These are phyloP conservation scores for Blastobotrys aristatus DNA, from an alignment of 1,139 yeast species.

Conservation along the genomic window DNA sequence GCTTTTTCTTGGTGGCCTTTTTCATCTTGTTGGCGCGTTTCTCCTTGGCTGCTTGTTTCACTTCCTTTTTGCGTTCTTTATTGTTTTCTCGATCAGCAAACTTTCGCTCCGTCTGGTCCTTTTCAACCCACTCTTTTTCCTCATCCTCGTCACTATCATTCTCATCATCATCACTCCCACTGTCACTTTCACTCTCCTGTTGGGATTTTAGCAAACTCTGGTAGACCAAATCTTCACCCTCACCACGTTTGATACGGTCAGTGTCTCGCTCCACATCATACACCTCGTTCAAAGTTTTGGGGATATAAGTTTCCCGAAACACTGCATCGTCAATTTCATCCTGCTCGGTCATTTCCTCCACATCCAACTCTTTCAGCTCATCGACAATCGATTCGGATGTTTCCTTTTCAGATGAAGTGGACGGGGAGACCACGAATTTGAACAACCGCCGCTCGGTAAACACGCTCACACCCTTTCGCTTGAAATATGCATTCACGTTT, in stretches of 20 bases:
- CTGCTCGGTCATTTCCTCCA: conserved; percentile 39
- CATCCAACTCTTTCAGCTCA: conserved; percentile 31
- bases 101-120: conserved; percentile 51
- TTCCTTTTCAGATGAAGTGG: not conserved
- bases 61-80: conserved; percentile 75
- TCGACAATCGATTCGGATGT: conserved; percentile 29
- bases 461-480: conserved; percentile 64
- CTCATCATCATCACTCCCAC: conserved; percentile 27
- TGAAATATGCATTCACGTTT: conserved; percentile 85
- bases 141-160: conserved; percentile 38
- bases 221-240: conserved; percentile 64
- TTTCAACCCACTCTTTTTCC: conserved; percentile 44
- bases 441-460: conserved; percentile 80
- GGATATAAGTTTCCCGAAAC: conserved; percentile 81
- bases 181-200: conserved; percentile 29
- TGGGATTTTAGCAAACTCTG: conserved; percentile 30
- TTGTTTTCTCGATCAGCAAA: conserved; percentile 81
- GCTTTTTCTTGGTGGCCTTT: conserved; percentile 74
- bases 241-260: conserved; percentile 72
- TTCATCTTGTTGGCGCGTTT: conserved; percentile 88
- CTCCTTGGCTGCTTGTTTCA: conserved; percentile 79
- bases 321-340: conserved; percentile 76
- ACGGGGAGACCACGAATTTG: conserved; percentile 51
- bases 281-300: conserved; percentile 51
- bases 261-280: conserved; percentile 73